A percentile compares a stretch with the other conserved stretches of the same genome.
Conservation (phyloP, 305 asterid species). For the Fraxinus latifolia region DNA sequence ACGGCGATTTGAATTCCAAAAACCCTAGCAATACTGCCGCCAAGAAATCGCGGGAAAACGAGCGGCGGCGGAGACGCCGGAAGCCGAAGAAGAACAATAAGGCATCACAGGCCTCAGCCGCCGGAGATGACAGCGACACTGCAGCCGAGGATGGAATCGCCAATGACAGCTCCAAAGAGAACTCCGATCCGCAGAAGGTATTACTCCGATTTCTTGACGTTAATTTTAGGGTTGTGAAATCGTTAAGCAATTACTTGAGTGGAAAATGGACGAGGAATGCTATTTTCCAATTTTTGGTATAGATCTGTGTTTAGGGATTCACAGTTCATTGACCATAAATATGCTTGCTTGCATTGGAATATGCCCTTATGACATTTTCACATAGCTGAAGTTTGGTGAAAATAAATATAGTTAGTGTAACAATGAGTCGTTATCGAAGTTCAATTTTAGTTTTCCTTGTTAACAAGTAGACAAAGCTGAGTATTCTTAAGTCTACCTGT, state of each 20-base stretch:
- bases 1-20: slow-evolving; percentile 55
- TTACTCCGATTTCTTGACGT: slow-evolving; percentile 7
- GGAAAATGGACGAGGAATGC: background rate
- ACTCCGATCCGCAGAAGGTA: slow-evolving; percentile 69
- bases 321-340: background rate
- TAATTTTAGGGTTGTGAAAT: background rate
- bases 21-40: slow-evolving; percentile 57
- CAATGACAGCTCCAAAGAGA: slow-evolving; percentile 58
- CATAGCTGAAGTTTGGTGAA: background rate
- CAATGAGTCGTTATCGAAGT: background rate
- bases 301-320: background rate
- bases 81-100: slow-evolving; percentile 78
- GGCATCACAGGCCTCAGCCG: slow-evolving; percentile 32
- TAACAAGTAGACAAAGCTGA: background rate
- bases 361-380: background rate
- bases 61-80: slow-evolving; percentile 85
- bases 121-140: slow-evolving; percentile 53
- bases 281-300: background rate
- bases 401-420: background rate
- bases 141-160: slow-evolving; percentile 49
- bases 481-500: background rate
- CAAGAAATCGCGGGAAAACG: slow-evolving; percentile 70
- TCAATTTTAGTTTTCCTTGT: background rate
- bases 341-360: background rate
- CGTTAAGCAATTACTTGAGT: background rate